Conservation (phyloP, 768 basidiomycete species). For the Amanita rimosa region DNA sequence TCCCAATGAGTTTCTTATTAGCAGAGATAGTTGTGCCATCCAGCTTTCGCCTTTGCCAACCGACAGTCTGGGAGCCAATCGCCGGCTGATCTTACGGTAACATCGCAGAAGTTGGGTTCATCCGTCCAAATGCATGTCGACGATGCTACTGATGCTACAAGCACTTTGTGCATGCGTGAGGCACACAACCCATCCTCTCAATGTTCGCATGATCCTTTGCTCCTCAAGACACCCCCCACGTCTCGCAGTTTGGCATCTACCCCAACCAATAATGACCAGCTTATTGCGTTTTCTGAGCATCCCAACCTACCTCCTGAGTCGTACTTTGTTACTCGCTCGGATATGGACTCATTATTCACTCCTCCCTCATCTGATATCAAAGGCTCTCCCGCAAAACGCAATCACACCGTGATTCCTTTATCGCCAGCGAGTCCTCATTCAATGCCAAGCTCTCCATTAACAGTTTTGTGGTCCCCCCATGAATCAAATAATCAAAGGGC, state of each 20-base stretch:
- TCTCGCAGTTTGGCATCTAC: neutral
- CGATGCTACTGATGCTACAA: neutral
- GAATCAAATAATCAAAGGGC: neutral
- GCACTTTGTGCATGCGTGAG: neutral
- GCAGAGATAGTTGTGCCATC: slow-evolving; percentile 1
- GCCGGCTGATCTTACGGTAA: neutral
- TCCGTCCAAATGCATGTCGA: neutral
- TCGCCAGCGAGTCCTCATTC: neutral
- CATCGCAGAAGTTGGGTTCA: neutral
- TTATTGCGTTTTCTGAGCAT: neutral
- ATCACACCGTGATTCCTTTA: neutral
- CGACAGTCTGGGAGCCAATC: neutral
- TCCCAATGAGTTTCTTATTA: neutral
- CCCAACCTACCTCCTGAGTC: neutral
- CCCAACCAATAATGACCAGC: neutral
- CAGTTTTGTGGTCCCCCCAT: neutral
- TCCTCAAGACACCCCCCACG: neutral
- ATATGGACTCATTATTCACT: neutral
- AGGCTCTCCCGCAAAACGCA: neutral
- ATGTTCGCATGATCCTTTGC: slow-evolving; percentile 2
- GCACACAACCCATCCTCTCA: neutral
- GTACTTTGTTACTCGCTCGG: neutral
- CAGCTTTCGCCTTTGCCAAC: slow-evolving; percentile 8
- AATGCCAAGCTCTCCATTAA: neutral
- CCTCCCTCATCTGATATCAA: neutral